A percentile compares a stretch with the other conserved stretches of the same genome.
Evolutionary conservation across 1,139 yeast species (phyloP).

Genomic region (Taphrina deformans): DNA sequence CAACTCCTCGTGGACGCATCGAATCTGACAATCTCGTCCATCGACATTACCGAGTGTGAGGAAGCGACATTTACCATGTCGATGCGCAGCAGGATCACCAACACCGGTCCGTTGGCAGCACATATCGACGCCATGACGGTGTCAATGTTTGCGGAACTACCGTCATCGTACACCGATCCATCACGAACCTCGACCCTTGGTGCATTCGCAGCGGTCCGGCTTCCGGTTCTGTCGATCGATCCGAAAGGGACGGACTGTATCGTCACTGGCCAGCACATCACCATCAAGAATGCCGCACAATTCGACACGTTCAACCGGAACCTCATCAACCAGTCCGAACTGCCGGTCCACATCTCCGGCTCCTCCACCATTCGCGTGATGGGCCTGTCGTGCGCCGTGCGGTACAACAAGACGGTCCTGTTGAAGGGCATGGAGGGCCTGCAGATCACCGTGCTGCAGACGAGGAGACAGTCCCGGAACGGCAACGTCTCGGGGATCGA

Average conservation of each 20-base stretch:
- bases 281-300: background rate
- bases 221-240: background rate
- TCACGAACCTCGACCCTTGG: background rate
- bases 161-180: background rate
- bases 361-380: background rate
- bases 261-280: background rate
- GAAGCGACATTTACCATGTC: background rate
- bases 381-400: background rate
- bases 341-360: conserved; percentile 1
- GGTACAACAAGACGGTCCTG: conserved; percentile 4
- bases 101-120: conserved; percentile 14
- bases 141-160: background rate
- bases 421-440: conserved; percentile 16
- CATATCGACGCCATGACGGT: conserved; percentile 4
- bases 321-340: conserved; percentile 12
- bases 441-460: background rate
- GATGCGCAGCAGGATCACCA: background rate
- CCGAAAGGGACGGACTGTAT: background rate
- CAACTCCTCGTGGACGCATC: conserved; percentile 15
- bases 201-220: background rate
- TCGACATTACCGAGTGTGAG: background rate
- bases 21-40: background rate
- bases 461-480: background rate
- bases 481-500: background rate
- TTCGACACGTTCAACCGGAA: conserved; percentile 5